Base-by-base conservation (phyloP, 1,284 basidiomycete species). In the Malassezia equina region DNA sequence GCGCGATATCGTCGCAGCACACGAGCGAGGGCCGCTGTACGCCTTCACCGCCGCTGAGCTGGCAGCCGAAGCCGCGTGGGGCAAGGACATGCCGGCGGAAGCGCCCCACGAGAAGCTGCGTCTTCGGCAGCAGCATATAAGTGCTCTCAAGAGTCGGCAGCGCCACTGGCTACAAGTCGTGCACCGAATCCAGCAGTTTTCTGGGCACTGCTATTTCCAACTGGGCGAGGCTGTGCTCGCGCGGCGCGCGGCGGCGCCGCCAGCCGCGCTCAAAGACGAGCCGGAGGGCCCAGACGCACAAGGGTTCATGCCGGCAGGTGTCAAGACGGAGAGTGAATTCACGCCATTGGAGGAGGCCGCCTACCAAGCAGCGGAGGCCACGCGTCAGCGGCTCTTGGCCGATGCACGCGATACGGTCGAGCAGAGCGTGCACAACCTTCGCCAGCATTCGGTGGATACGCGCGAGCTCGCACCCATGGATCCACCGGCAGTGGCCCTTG, bases 191-290 rank as follows among this genome's bases (percentile, higher is more conserved):
- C 47, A 65, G 24, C 64, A 66, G 25, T 73, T 69, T 41, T 31
- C 46, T 8, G 70, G 70, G n/a, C 69, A 71, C 44, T 50, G 64
- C 32, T 70, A 59, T 55, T 73, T 60, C 21, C 67, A 67, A 28
- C 51, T 68, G 27, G 68, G 65, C 34, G 62, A 72, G 43, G 43
- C 42, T 7, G 34, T n/a, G 12, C 19, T 39, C 36, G 46, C 29
- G 15, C 31, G 4, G 52, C 29, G 25, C 27, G 25, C 15, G 28
- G n/a, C n/a, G 13, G 43, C 7, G 7, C 15, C 28, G 40, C 33
- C 27, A 8, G 11, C 7, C 21, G 39, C 36, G 24, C 31, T 27
- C 13, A 39, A 39, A 13, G 27, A 44, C 19, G 46, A 48, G 32
- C 24, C 11, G 3, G 31, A n/a, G 21, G 11, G 27, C 12, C 34